phyloP scores from a whole-genome alignment of 805 yeast species.

The Saturnispora zaruensis region DNA sequence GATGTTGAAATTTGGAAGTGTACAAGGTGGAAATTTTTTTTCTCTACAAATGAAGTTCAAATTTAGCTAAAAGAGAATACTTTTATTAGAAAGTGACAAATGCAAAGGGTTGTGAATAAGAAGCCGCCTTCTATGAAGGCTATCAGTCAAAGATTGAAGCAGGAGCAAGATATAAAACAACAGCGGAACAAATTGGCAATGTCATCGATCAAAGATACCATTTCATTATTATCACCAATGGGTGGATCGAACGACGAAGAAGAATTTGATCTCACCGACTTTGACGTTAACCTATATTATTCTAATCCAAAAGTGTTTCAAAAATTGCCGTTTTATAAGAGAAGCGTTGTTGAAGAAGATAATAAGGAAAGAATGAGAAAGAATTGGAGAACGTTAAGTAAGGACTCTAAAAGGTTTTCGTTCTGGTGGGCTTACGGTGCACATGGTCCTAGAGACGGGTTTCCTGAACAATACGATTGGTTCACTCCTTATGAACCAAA shows the following conservation, averaged over 20 bases:
- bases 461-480: constrained; percentile 38
- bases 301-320: constrained; percentile 23
- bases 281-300: constrained; percentile 28
- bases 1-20: background rate
- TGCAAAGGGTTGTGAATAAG: background rate
- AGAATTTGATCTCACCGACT: constrained; percentile 25
- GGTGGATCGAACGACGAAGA: constrained; percentile 26
- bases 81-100: background rate
- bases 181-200: constrained; percentile 30
- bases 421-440: constrained; percentile 61
- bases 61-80: background rate
- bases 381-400: constrained; percentile 46
- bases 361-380: constrained; percentile 36
- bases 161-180: constrained; percentile 24
- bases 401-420: constrained; percentile 44
- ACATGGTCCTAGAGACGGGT: constrained; percentile 60
- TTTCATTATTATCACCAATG: constrained; percentile 25
- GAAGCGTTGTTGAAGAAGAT: constrained; percentile 47
- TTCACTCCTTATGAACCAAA: constrained; percentile 11
- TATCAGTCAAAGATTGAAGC: constrained; percentile 19
- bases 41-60: background rate
- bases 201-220: constrained; percentile 34
- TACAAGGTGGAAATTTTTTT: background rate
- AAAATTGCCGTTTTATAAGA: constrained; percentile 40
- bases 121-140: constrained; percentile 6